Percentiles rank a stretch among this genome's conserved stretches.
These are phyloP conservation scores for Colletotrichum eremochloae DNA, from an alignment of 2,329 filamentous ascomycete species.

Conservation along the genomic window DNA sequence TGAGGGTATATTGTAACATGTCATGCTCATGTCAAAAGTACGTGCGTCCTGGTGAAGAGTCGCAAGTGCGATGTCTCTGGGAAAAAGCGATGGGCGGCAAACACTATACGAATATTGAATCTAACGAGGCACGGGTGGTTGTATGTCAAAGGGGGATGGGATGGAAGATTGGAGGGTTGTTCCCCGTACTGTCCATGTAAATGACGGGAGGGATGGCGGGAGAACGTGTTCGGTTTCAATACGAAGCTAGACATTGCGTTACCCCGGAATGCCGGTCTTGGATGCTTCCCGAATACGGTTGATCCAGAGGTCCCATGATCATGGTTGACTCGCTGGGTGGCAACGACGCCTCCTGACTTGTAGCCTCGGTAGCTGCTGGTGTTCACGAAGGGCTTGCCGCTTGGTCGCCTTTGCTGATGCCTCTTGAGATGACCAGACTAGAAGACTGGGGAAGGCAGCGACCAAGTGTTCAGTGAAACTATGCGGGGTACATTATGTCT, in stretches of 20 bases:
- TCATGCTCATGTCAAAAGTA: background rate
- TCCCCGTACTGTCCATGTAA: slow-evolving; percentile 10
- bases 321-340: slow-evolving; percentile 2
- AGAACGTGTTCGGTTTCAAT: slow-evolving; percentile 35
- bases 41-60: background rate
- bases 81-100: slow-evolving; percentile 1
- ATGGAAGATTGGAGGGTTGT: slow-evolving; percentile 23
- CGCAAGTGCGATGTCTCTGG: background rate
- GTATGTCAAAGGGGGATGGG: slow-evolving; percentile 8
- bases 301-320: slow-evolving; percentile 7
- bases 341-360: slow-evolving; percentile 8
- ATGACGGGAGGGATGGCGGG: background rate
- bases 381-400: slow-evolving; percentile 20
- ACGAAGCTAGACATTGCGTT: slow-evolving; percentile 24
- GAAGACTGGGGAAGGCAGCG: background rate
- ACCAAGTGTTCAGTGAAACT: background rate
- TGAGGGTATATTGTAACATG: slow-evolving; percentile 8
- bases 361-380: slow-evolving; percentile 17
- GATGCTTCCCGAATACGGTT: slow-evolving; percentile 34
- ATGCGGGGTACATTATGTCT: too few relatives aligned
- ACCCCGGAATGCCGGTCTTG: slow-evolving; percentile 1
- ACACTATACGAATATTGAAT: slow-evolving; percentile 17
- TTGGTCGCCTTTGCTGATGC: background rate
- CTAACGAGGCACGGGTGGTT: background rate
- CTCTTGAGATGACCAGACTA: background rate